A percentile compares a stretch with the other conserved stretches of the same genome.
Conservation (phyloP, 2,329 filamentous ascomycete genomes). For the Berkeleyomyces basicola region DNA sequence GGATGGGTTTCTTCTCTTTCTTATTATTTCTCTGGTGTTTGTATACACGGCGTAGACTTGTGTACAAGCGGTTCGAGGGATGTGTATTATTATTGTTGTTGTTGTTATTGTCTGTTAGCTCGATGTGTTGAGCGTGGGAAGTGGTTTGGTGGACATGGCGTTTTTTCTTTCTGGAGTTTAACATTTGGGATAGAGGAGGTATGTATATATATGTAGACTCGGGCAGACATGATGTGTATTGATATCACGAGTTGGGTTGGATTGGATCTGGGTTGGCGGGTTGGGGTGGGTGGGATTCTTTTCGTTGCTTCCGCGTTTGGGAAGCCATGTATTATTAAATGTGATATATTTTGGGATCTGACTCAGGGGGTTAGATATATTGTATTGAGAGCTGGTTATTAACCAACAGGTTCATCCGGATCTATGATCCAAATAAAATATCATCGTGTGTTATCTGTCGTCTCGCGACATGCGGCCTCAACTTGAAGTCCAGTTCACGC, state of each 20-base stretch:
- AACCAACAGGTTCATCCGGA: background rate
- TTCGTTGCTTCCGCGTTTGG: background rate
- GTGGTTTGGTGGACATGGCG: background rate
- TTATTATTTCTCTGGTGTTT: background rate
- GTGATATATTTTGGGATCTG: background rate
- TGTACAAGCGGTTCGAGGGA: background rate
- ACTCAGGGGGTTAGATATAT: background rate
- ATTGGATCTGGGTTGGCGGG: background rate
- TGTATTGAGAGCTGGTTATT: background rate
- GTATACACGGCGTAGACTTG: background rate
- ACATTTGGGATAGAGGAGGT: background rate
- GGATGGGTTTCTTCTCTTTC: background rate
- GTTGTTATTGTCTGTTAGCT: background rate
- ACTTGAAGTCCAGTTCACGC: background rate
- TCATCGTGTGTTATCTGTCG: background rate
- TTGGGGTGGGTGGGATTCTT: background rate
- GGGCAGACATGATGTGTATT: too few relatives aligned
- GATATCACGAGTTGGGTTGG: too few relatives aligned
- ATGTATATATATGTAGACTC: too few relatives aligned
- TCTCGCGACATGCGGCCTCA: background rate
- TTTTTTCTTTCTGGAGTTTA: background rate
- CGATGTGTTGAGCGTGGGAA: background rate
- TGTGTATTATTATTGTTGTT: background rate
- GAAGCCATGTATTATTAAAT: background rate
- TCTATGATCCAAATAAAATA: background rate